Conservation (phyloP, 176 grass and related monocot genomes). For the Aegilops bicornis region DNA sequence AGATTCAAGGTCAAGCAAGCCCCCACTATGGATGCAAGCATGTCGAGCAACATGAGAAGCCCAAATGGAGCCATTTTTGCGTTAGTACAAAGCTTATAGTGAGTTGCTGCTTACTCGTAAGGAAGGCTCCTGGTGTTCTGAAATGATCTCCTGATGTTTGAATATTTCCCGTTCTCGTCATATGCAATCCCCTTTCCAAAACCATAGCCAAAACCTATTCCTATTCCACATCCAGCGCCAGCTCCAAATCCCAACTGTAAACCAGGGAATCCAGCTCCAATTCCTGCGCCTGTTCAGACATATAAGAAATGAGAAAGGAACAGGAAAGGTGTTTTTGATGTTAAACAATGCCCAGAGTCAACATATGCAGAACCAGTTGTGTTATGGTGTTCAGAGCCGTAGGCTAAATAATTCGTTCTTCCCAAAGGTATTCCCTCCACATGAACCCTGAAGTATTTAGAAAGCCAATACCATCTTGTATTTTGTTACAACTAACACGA, state of each 20-base stretch:
- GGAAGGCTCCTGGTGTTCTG: slow-evolving; percentile 47
- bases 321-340: not conserved
- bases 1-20: not conserved
- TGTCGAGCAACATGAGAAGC: not conserved
- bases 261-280: slow-evolving; percentile 84
- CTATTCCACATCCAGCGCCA: slow-evolving; percentile 90
- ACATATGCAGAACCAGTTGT: not conserved
- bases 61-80: not conserved
- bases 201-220: slow-evolving; percentile 88
- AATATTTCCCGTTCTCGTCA: slow-evolving; percentile 70
- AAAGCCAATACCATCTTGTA: not conserved
- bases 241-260: slow-evolving; percentile 73
- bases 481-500: not conserved
- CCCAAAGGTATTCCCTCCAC: not conserved
- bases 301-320: slow-evolving; percentile 14
- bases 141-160: slow-evolving; percentile 74
- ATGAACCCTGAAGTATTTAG: not conserved
- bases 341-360: not conserved
- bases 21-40: not conserved
- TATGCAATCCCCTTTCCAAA: slow-evolving; percentile 82
- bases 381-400: not conserved
- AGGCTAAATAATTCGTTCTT: slow-evolving; percentile 5
- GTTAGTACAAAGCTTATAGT: not conserved
- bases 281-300: slow-evolving; percentile 65
- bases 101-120: slow-evolving; percentile 57